phyloP scores from a whole-genome alignment of 208 protist species.

The Trypanosoma rangeli region DNA sequence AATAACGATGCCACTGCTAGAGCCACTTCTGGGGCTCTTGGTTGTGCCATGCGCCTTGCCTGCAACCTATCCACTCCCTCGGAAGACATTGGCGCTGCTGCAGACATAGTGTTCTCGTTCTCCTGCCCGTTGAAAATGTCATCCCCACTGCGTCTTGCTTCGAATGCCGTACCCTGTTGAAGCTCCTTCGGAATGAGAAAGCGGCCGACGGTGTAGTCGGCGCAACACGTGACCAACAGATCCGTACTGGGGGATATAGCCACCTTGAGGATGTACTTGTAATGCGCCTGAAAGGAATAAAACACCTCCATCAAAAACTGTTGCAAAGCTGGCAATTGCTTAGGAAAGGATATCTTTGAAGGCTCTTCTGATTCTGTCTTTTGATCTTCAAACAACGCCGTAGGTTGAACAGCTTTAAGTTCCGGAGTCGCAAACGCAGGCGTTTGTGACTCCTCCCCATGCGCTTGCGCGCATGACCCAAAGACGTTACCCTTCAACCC shows the following conservation, averaged over 20 bases:
- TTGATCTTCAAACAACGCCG: background rate
- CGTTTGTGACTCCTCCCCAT: slow-evolving; percentile 4
- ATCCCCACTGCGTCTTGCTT: background rate
- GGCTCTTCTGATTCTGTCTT: background rate
- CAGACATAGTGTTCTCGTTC: background rate
- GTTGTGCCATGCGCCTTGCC: background rate
- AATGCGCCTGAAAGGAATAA: slow-evolving; percentile 76
- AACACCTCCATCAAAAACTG: slow-evolving; percentile 72
- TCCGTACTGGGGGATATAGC: slow-evolving; percentile 67
- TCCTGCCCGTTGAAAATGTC: background rate
- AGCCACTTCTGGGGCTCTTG: background rate
- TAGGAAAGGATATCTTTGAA: slow-evolving; percentile 8
- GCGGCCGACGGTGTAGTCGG: slow-evolving; percentile 82
- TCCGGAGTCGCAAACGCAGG: slow-evolving; percentile 2
- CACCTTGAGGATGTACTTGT: slow-evolving; percentile 89
- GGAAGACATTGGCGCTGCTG: background rate
- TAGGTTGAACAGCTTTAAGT: background rate
- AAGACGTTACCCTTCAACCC: background rate
- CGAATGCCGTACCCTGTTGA: background rate
- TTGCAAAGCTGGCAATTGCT: slow-evolving; percentile 29
- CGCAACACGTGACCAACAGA: slow-evolving; percentile 77
- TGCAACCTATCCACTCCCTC: background rate
- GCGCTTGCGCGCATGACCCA: background rate
- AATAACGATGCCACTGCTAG: slow-evolving; percentile 3
- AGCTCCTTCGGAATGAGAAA: slow-evolving; percentile 50